Evolutionary conservation across 2,329 filamentous ascomycete genomes (phyloP).

Genomic region (Pseudogymnoascus sp.): DNA sequence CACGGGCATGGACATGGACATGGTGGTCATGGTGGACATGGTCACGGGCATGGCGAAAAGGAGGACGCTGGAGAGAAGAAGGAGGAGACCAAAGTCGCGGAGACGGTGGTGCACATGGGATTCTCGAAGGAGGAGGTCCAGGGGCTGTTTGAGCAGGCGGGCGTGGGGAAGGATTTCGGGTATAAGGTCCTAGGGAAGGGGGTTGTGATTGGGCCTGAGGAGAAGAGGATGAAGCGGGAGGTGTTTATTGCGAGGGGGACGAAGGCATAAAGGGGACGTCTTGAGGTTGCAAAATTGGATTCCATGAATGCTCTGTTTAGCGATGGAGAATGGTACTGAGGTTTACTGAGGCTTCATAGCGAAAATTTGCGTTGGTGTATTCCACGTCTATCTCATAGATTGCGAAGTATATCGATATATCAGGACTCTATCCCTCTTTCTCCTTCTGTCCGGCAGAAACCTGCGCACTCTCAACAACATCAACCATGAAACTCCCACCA

Average conservation of each 20-base stretch:
- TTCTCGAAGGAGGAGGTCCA: slow-evolving; percentile 53
- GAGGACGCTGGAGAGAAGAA: neutral
- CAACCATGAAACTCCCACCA: slow-evolving; percentile 58
- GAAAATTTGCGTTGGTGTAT: neutral
- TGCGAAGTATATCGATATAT: neutral
- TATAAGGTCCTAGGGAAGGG: slow-evolving; percentile 46
- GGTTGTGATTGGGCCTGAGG: slow-evolving; percentile 34
- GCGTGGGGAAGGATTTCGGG: slow-evolving; percentile 46
- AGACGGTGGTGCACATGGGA: slow-evolving; percentile 56
- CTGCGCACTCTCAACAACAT: slow-evolving; percentile 16
- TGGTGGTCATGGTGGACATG: too few species aligned
- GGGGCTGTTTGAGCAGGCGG: slow-evolving; percentile 55
- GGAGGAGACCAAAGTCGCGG: slow-evolving; percentile 24
- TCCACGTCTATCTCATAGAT: neutral
- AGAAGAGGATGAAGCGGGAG: slow-evolving; percentile 30
- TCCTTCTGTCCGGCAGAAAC: neutral
- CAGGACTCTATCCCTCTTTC: neutral
- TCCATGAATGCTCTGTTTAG: neutral
- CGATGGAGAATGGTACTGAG: neutral
- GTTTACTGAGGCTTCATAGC: neutral
- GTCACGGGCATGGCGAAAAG: too few species aligned
- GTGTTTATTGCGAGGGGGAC: slow-evolving; percentile 44
- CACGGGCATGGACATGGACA: slow-evolving; percentile 19
- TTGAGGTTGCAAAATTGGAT: neutral
- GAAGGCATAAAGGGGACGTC: slow-evolving; percentile 23